Conservation (phyloP, 1,284 basidiomycete genomes). For the Neonothopanus nambi region DNA sequence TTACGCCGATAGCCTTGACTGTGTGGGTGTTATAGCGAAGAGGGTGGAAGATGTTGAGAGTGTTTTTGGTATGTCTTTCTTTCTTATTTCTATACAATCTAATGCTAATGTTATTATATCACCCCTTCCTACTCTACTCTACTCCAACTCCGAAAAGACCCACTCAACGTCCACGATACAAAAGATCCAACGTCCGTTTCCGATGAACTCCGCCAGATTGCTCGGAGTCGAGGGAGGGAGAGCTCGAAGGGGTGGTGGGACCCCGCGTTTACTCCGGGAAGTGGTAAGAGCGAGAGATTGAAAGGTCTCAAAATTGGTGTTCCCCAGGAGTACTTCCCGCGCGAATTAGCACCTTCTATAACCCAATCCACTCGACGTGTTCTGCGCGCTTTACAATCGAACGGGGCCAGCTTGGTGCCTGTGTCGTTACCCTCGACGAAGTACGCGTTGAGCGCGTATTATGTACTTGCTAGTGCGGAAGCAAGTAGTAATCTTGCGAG, state of each 20-base stretch:
- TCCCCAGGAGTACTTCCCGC: constrained; percentile 80
- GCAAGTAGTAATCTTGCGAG: constrained; percentile 92
- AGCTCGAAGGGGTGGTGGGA: neutral
- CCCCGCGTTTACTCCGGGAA: neutral
- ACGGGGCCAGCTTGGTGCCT: constrained; percentile 72
- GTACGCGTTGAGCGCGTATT: constrained; percentile 91
- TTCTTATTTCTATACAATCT: too few relatives aligned
- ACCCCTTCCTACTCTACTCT: too few relatives aligned
- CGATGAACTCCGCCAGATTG: constrained; percentile 38
- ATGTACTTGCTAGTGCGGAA: constrained; percentile 92
- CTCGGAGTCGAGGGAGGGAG: constrained; percentile 13
- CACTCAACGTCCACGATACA: constrained; percentile 65
- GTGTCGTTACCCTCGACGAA: constrained; percentile 79
- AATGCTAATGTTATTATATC: too few relatives aligned
- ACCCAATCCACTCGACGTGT: constrained; percentile 47
- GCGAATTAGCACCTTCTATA: constrained; percentile 59
- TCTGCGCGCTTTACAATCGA: constrained; percentile 49
- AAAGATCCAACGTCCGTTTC: constrained; percentile 80
- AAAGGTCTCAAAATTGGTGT: constrained; percentile 53
- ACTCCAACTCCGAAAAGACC: too few relatives aligned
- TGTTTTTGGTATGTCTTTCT: constrained; percentile 71
- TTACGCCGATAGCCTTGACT: constrained; percentile 94
- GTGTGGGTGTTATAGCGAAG: constrained; percentile 81
- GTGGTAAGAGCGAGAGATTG: neutral
- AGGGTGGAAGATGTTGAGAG: constrained; percentile 48